A percentile compares a stretch with the other conserved stretches of the same genome.
phyloP scores from a whole-genome alignment of 768 basidiomycete species.

The Mycena olivaceomarginata region DNA sequence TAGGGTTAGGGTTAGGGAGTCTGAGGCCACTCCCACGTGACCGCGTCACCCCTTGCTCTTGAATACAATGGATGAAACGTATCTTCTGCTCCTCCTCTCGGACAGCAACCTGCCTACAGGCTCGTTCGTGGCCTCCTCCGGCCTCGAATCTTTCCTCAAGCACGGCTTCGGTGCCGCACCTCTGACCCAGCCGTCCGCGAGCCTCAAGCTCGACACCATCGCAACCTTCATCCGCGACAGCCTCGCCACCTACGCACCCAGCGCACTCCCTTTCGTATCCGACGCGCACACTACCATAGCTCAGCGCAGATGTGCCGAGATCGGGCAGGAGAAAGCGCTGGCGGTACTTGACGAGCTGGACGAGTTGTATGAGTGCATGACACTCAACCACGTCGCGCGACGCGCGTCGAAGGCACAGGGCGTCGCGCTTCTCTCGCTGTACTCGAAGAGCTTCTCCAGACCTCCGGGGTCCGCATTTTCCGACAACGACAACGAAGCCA shows the following conservation, averaged over 20 bases:
- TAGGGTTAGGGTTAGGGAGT: no score
- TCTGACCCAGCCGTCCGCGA: conserved; percentile 46
- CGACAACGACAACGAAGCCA: conserved; percentile 45
- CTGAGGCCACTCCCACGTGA: conserved; percentile 19
- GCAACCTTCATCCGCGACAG: conserved; percentile 82
- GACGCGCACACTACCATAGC: conserved; percentile 75
- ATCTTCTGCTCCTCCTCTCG: conserved; percentile 86
- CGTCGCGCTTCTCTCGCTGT: conserved; percentile 92
- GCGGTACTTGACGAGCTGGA: conserved; percentile 68
- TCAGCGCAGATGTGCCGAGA: conserved; percentile 42
- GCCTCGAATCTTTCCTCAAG: conserved; percentile 91
- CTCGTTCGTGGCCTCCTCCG: conserved; percentile 95
- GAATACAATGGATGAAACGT: conserved; percentile 66
- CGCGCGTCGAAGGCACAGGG: conserved; percentile 95
- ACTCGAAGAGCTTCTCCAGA: conserved; percentile 85
- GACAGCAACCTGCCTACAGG: conserved; percentile 98
- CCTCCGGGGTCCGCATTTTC: conserved; percentile 61
- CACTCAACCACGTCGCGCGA: conserved; percentile 91
- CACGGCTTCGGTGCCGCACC: conserved; percentile 81
- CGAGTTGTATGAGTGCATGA: conserved; percentile 87
- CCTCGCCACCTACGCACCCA: conserved; percentile 85
- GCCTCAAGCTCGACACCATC: conserved; percentile 54
- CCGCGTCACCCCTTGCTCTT: neutral
- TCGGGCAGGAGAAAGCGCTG: conserved; percentile 8
- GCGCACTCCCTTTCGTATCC: conserved; percentile 86